Conservation (phyloP, 1,284 basidiomycete species). For the Trichosporon faecale region DNA sequence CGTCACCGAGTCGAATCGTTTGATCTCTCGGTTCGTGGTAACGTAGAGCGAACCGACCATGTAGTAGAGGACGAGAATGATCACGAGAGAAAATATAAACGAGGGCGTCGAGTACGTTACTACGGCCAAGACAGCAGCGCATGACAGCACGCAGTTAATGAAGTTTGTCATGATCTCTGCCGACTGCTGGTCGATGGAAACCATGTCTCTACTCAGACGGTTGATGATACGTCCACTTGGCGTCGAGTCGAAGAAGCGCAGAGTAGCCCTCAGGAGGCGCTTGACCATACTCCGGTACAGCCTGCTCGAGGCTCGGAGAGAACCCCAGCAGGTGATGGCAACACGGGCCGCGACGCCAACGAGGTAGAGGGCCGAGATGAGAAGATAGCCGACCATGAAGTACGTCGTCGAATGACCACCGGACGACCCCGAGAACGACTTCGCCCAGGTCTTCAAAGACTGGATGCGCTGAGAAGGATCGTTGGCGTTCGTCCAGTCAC, state of each 20-base stretch:
- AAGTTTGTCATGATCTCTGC: constrained; percentile 50
- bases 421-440: not conserved
- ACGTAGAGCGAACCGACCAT: constrained; percentile 54
- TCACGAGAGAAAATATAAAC: constrained; percentile 51
- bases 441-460: not conserved
- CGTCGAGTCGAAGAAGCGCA: constrained; percentile 53
- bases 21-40: constrained; percentile 56
- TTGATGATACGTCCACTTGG: constrained; percentile 57
- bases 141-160: constrained; percentile 39
- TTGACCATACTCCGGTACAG: constrained; percentile 44
- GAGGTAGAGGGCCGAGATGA: constrained; percentile 43
- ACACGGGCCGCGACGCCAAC: constrained; percentile 42
- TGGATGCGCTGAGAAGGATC: not conserved
- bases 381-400: constrained; percentile 45
- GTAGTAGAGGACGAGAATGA: constrained; percentile 53
- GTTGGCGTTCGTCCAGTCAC: constrained; percentile 45
- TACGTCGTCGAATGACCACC: constrained; percentile 32
- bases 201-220: constrained; percentile 55
- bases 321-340: constrained; percentile 42
- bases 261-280: constrained; percentile 49
- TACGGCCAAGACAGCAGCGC: constrained; percentile 45
- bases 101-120: constrained; percentile 45
- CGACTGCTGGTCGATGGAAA: constrained; percentile 55
- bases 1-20: constrained; percentile 57
- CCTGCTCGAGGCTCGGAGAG: constrained; percentile 39